These are phyloP conservation scores for Spathaspora girioi DNA, from an alignment of 805 yeast genomes.

Conservation along the genomic window DNA sequence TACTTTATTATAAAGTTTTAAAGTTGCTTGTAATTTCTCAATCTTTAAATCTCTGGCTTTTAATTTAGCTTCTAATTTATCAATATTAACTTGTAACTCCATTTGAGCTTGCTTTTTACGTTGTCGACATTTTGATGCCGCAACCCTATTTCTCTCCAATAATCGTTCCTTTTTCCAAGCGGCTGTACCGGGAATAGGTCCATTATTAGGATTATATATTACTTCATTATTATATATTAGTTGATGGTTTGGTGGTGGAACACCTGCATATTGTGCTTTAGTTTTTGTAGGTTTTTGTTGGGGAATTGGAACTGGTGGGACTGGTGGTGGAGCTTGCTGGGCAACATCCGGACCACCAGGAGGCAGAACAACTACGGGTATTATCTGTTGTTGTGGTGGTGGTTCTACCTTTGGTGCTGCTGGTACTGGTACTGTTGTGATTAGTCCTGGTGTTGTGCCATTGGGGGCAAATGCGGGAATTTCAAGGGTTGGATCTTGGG, in stretches of 20 bases:
- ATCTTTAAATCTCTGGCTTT: constrained; percentile 17
- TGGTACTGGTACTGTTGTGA: constrained; percentile 8
- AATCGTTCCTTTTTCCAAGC: constrained; percentile 67
- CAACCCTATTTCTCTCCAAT: constrained; percentile 61
- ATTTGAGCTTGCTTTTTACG: constrained; percentile 66
- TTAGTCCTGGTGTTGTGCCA: no score
- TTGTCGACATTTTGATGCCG: constrained; percentile 67
- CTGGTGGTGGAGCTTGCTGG: neutral
- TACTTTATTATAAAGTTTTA: constrained; percentile 16
- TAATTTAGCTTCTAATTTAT: constrained; percentile 45
- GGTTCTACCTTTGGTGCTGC: constrained; percentile 4
- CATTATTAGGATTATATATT: constrained; percentile 49
- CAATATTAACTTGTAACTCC: constrained; percentile 60
- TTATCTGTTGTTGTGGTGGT: neutral
- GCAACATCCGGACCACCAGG: constrained; percentile 2
- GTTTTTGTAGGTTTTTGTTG: neutral
- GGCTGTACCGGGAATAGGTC: constrained; percentile 59
- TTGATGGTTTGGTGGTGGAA: constrained; percentile 48
- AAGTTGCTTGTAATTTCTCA: constrained; percentile 17
- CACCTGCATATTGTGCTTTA: constrained; percentile 28
- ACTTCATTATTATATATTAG: constrained; percentile 54
- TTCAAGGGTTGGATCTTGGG: neutral
- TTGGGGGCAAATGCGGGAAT: neutral
- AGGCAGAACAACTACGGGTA: neutral
- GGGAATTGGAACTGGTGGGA: constrained; percentile 13